Base-by-base conservation (phyloP, 1,284 basidiomycete species). In the Gomphus sp. region DNA sequence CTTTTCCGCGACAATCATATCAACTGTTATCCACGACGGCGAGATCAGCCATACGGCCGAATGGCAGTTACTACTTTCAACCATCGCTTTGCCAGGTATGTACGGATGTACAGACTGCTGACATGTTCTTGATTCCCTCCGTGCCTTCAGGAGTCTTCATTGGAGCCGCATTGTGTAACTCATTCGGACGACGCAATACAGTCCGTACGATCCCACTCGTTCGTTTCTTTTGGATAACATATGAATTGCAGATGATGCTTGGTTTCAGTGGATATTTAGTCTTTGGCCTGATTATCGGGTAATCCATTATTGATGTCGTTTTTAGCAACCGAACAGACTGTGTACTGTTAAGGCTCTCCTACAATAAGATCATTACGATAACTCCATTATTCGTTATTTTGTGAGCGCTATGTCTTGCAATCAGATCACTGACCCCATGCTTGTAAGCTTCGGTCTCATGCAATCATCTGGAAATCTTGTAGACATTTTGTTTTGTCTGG, bases 201-300 rank as follows among this genome's bases (percentile, higher is more conserved):
- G 84, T 84, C 62, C 49, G 76, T 66, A 39, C 18, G 18, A 28
- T 52, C 14, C 3, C 14, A n/a, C 7, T 43, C 22, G 12, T n/a
- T 51, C 7, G 12, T 59, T 8, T 37, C 34, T n/a, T 7, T 55
- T 22, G 61, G 18, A 58, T 49, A 49, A 36, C 41, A 16, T 16
- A n/a, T 7, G 28, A n/a, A 51, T 25, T 52, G 41, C 58, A 83
- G 82, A 83, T 90, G 79, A 85, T 89, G 65, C 71, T 87, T 47
- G 88, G 89, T 0, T 89, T 91, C 70, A 76, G 77, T 48, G 86
- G 89, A 2, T 89, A 89, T 69, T 72, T 91, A 31, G 69, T 89
- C 25, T 82, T 91, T 65, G 85, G 87, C 80, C 58, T 63, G 71
- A 64, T 12, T 18, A 60, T 57, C 31, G 56, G 50, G 57, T 48